Base-by-base conservation (phyloP, 1,284 basidiomycete genomes). In the Xerocomus amazonicus region DNA sequence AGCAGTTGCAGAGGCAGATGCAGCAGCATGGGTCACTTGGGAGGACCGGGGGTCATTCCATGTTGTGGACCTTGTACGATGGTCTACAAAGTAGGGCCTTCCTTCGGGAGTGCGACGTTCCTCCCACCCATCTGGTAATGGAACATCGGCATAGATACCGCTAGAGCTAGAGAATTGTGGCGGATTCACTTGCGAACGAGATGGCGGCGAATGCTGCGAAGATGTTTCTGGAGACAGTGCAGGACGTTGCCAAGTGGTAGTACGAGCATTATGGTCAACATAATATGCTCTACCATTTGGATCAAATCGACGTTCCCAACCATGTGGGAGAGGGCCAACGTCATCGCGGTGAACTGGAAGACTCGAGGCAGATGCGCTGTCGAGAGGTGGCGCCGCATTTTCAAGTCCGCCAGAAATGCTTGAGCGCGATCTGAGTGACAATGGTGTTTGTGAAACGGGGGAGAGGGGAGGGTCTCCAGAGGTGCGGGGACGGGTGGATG, bases 71-170 rank as follows among this genome's bases (percentile, higher is more conserved):
- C 97, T 84, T 0, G 92, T 94, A 67, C 92, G 92, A 74, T 97
- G 93, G 64, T 96, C 92, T 27, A 99, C 95, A 67, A 97, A 98
- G 75, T 98, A 99, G 1, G 96, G 92, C 42, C 97, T 80, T 6
- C 96, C 96, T 71, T 98, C 94, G n/a, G 95, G 89, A 1, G 95
- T 98, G 63, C 92, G 89, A 35, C 96, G 86, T 70, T 99, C 96
- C 70, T 99, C 97, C 97, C 97, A 99, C 14, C 96, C 97, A 16
- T 92, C 83, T 0, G 96, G 97, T 6, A 99, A 78, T 14, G 90
- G 90, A 12, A 96, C 90, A 53, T 82, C 80, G 4, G 70, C 61
- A 47, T 65, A 69, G 17, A 45, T 28, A 0, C 56, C 59, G 39
- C 37, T 65, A 9, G 62, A 52, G 38, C 26, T 34, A 9, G 60